These are phyloP conservation scores for Endotrypanum monterogeii DNA, from an alignment of 208 protist species.

Conservation along the genomic window DNA sequence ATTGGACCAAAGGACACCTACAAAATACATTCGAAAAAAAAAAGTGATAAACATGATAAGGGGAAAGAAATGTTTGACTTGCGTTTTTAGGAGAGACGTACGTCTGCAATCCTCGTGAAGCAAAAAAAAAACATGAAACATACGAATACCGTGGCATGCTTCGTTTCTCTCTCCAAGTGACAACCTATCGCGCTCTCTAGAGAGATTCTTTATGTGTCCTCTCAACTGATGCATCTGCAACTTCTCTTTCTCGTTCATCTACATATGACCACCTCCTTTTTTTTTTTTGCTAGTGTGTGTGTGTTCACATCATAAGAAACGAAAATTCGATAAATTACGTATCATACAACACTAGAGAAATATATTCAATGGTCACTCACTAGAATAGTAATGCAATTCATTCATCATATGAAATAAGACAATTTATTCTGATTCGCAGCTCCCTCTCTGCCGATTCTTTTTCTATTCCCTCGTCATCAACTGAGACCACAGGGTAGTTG, in stretches of 20 bases:
- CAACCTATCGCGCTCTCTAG: neutral
- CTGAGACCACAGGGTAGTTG: neutral
- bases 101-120: neutral
- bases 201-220: neutral
- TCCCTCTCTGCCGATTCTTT: no score
- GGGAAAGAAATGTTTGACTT: neutral
- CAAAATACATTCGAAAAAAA: neutral
- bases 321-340: no score
- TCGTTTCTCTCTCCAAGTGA: neutral
- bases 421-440: no score
- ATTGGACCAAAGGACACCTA: neutral
- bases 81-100: no score
- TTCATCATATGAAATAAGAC: no score
- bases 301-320: neutral
- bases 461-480: neutral
- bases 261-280: neutral
- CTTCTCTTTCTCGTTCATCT: slow-evolving; percentile 8
- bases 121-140: neutral
- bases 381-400: neutral
- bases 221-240: neutral
- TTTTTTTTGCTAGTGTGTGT: slow-evolving; percentile 1
- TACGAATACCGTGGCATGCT: neutral
- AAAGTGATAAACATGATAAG: neutral
- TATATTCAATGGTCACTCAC: no score
- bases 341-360: neutral